Evolutionary conservation across 345 rosid species (phyloP).

Genomic region (Brassica juncea): DNA sequence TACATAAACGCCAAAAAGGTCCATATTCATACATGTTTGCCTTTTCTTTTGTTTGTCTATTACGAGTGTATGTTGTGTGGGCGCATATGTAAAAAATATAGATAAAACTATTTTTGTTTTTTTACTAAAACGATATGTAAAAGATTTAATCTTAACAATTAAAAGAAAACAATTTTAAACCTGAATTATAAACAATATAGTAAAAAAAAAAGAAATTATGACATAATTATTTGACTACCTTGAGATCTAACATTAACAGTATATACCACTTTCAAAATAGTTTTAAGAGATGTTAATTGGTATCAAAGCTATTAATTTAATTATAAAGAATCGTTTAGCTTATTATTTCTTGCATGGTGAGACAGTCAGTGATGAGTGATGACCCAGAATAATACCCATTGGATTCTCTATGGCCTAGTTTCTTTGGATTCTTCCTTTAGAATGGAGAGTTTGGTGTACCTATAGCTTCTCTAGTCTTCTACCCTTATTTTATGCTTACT

Average conservation of each 20-base stretch:
- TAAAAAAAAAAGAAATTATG: background rate
- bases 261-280: background rate
- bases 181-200: background rate
- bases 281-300: background rate
- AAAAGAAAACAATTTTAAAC: background rate
- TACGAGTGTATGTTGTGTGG: background rate
- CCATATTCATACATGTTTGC: background rate
- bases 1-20: conserved; percentile 10
- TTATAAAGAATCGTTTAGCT: background rate
- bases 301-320: background rate
- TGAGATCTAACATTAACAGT: background rate
- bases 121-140: background rate
- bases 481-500: conserved; percentile 8
- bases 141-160: background rate
- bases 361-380: conserved; percentile 11
- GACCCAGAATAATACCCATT: conserved; percentile 24
- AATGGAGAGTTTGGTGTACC: conserved; percentile 41
- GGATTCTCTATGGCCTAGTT: conserved; percentile 35
- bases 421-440: conserved; percentile 41
- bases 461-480: conserved; percentile 15
- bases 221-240: background rate
- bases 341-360: background rate
- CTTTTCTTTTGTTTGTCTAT: background rate
- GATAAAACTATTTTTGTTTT: background rate
- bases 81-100: background rate